Percentiles rank a stretch among this genome's conserved stretches.
phyloP scores from a whole-genome alignment of 2,329 filamentous ascomycete genomes.

The Penicillium paneum region DNA sequence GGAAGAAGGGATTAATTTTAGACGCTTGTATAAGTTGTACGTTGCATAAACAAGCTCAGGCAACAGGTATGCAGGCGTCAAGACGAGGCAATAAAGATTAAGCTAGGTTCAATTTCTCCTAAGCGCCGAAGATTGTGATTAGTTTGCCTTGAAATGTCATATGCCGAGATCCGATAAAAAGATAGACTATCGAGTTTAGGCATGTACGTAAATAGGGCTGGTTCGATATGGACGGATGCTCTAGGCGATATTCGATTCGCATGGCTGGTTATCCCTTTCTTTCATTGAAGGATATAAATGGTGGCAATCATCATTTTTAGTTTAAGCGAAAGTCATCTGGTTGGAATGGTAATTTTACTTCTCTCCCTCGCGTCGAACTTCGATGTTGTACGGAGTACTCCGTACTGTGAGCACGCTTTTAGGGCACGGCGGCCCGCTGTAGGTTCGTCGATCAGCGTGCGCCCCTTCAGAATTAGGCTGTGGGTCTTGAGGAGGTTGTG shows the following conservation, averaged over 20 bases:
- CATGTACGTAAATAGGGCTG: neutral
- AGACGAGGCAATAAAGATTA: neutral
- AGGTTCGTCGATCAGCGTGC: conserved; percentile 4
- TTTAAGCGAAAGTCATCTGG: neutral
- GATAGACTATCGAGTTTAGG: neutral
- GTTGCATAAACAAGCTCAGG: neutral
- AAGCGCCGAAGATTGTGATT: neutral
- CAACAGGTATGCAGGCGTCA: neutral
- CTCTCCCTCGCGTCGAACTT: conserved; percentile 4
- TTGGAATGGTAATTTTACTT: conserved; percentile 2
- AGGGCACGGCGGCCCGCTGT: neutral
- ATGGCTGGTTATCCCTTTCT: conserved; percentile 1
- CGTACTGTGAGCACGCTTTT: neutral
- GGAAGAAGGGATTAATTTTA: neutral
- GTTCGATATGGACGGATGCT: neutral
- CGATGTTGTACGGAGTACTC: neutral
- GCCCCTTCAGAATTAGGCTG: neutral
- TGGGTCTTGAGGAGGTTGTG: neutral
- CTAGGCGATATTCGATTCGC: neutral
- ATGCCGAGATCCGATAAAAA: conserved; percentile 1
- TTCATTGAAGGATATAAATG: neutral
- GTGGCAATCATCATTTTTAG: neutral
- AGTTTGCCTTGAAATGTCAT: neutral
- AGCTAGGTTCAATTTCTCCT: neutral
- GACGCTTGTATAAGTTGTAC: neutral